Evolutionary conservation across 768 basidiomycete genomes (phyloP), one percentile per base, ranked within the genome.

Genomic region (Russula griseocarnosa): DNA sequence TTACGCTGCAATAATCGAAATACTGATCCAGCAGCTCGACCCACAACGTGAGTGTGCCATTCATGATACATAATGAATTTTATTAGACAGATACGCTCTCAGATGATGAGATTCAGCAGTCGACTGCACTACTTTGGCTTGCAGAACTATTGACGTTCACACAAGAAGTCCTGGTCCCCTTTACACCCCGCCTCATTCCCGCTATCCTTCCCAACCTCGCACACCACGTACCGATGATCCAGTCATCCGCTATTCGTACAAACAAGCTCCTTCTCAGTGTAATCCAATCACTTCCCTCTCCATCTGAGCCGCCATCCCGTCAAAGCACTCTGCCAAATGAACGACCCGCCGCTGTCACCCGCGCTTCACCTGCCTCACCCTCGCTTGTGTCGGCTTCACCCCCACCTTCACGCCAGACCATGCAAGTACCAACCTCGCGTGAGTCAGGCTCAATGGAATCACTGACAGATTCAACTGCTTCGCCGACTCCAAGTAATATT

Each of bases 91-190:
- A 60, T 46, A 11, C 5, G 28, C 20, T 40, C 51, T 57, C 68
- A 94, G 97, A 98, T 70, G 91, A 93, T 65, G 94, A 96, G 71
- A 91, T 96, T 32, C 94, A 97, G 67, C 93, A 97, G 69, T 92
- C 91, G 0, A 95, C 91, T 0, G 92, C 94, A n/a, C 81, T 99
- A 18, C 80, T 84, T 65, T 99, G 97, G 97, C 78, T 99, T 26
- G 84, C 91, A 7, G 92, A 94, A 67, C 94, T 98, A 75, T 78
- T 98, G 36, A 81, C 78, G 54, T 93, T 98, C 69, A 88, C 87
- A 1, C 86, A 90, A 59, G 92, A 94, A 72, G 92, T 95, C 59
- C 92, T 98, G 82, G 84, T 98, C 30, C 90, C 92, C 2, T 97
- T 97, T 71, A 93, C 94, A 0, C 94, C 97, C 1, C 86, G 92